Conservation (phyloP, 768 basidiomycete genomes). For the Infundibulicybe gibba region DNA sequence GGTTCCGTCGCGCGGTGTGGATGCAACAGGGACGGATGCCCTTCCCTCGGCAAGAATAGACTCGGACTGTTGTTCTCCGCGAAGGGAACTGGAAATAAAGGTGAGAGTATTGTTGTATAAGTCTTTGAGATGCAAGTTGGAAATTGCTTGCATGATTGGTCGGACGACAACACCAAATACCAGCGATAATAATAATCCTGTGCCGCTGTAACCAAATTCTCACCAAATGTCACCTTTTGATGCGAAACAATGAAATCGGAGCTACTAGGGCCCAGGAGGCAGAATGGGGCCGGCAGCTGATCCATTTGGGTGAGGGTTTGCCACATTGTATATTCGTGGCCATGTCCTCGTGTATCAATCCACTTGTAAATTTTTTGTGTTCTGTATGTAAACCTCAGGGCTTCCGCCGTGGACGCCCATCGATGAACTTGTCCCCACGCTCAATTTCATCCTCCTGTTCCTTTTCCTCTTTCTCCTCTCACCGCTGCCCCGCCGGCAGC, state of each 20-base stretch:
- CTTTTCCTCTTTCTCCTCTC: conserved; percentile 13
- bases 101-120: conserved; percentile 56
- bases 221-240: conserved; percentile 2
- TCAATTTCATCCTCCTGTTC: conserved; percentile 3
- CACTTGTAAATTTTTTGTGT: no score
- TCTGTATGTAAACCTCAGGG: no score
- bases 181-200: conserved; percentile 24
- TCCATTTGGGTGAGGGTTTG: no score
- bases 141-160: conserved; percentile 39
- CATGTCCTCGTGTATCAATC: no score
- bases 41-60: conserved; percentile 22
- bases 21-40: conserved; percentile 14
- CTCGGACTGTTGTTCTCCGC: conserved; percentile 11
- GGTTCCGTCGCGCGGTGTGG: conserved; percentile 37
- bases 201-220: conserved; percentile 19
- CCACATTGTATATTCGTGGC: no score
- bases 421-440: neutral
- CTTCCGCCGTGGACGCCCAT: no score
- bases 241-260: neutral
- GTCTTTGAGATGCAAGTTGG: conserved; percentile 40
- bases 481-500: conserved; percentile 7
- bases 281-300: no score
- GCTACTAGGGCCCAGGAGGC: no score
- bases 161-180: conserved; percentile 32
- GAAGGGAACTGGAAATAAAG: conserved; percentile 41